A percentile compares a stretch with the other conserved stretches of the same genome.
Conservation (phyloP, 1,284 basidiomycete genomes). For the Pterulicium gracile region DNA sequence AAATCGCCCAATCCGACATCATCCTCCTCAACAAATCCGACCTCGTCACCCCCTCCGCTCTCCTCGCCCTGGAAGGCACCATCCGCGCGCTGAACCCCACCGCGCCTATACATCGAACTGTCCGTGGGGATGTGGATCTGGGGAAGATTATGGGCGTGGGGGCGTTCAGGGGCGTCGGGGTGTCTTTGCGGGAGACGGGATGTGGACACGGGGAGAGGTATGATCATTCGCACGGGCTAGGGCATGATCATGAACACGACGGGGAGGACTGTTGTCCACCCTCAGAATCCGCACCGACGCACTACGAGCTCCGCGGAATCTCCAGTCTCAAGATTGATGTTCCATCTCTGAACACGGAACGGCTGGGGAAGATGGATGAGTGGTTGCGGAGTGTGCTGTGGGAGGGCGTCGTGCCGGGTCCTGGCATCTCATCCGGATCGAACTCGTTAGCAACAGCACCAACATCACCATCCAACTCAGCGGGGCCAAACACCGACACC, state of each 20-base stretch:
- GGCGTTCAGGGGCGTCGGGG: conserved; percentile 47
- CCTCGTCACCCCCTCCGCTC: conserved; percentile 36
- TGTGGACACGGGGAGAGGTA: neutral
- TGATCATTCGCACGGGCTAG: conserved; percentile 12
- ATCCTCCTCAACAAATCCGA: conserved; percentile 85
- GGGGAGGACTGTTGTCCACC: conserved; percentile 20
- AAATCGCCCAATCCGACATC: conserved; percentile 87
- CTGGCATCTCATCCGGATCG: conserved; percentile 8
- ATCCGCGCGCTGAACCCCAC: conserved; percentile 72
- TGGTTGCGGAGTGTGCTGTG: conserved; percentile 77
- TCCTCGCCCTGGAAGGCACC: conserved; percentile 38
- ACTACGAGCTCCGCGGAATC: conserved; percentile 63
- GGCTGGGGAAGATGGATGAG: conserved; percentile 47
- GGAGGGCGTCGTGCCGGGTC: conserved; percentile 29
- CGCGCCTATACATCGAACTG: conserved; percentile 61
- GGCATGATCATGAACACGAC: conserved; percentile 25
- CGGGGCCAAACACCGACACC: no score
- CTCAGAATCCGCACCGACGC: conserved; percentile 25
- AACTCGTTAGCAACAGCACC: conserved; percentile 24
- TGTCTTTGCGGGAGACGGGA: neutral
- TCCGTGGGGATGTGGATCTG: conserved; percentile 61
- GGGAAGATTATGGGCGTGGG: conserved; percentile 66
- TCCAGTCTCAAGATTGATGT: conserved; percentile 62
- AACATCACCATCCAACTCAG: conserved; percentile 7
- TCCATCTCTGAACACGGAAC: conserved; percentile 38